A percentile compares a stretch with the other conserved stretches of the same genome.
Evolutionary conservation across 1,284 basidiomycete species (phyloP).

Genomic region (Pulveroboletus sp.): DNA sequence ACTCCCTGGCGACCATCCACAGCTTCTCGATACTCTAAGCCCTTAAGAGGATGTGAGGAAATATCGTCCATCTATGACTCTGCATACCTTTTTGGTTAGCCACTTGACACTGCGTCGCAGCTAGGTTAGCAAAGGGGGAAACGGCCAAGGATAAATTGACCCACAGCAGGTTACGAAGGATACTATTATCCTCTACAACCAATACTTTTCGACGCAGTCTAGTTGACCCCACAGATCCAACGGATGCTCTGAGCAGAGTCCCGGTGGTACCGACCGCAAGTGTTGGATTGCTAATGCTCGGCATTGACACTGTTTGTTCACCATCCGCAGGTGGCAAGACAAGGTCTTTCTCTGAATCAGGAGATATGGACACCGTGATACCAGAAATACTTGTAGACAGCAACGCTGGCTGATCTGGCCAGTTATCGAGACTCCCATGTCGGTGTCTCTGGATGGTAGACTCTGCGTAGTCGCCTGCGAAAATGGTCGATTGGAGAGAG

Average conservation of each 20-base stretch:
- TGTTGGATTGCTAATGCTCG: slow-evolving; percentile 39
- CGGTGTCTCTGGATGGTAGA: slow-evolving; percentile 18
- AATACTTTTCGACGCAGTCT: slow-evolving; percentile 59
- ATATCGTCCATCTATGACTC: not conserved
- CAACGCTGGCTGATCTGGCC: slow-evolving; percentile 24
- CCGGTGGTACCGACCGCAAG: slow-evolving; percentile 60
- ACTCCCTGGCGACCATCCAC: slow-evolving; percentile 86
- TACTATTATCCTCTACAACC: slow-evolving; percentile 83
- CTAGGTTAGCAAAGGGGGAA: slow-evolving; percentile 19
- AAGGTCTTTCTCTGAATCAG: slow-evolving; percentile 29
- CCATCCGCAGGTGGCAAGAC: slow-evolving; percentile 13
- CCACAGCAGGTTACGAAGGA: slow-evolving; percentile 72
- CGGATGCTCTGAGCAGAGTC: slow-evolving; percentile 59
- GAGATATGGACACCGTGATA: slow-evolving; percentile 20
- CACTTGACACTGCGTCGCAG: slow-evolving; percentile 65
- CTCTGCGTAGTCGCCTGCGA: slow-evolving; percentile 29
- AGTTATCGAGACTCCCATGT: slow-evolving; percentile 29
- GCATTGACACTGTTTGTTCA: slow-evolving; percentile 13
- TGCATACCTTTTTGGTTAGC: slow-evolving; percentile 66
- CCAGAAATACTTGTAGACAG: slow-evolving; percentile 14
- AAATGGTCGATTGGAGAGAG: slow-evolving; percentile 35
- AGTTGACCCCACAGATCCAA: slow-evolving; percentile 46
- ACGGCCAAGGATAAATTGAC: slow-evolving; percentile 21
- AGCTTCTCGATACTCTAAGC: slow-evolving; percentile 78
- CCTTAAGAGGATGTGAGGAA: slow-evolving; percentile 44